These are phyloP conservation scores for Cytospora piceae DNA, from an alignment of 2,329 filamentous ascomycete genomes.

Conservation along the genomic window DNA sequence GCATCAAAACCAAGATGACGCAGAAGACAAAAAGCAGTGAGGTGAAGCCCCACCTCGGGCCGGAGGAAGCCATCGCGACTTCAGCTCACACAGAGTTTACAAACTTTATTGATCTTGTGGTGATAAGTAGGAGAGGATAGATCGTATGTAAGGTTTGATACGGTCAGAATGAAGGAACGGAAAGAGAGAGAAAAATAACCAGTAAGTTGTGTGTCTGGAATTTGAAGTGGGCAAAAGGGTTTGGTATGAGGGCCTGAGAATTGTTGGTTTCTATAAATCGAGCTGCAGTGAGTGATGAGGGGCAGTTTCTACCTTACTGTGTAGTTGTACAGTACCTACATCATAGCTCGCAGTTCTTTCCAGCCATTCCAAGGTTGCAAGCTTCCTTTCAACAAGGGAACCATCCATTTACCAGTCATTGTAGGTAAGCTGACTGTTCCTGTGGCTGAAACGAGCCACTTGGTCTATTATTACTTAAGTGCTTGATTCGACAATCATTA, in stretches of 20 bases:
- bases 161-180: no score
- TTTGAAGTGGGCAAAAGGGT: neutral
- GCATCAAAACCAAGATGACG: slow-evolving; percentile 60
- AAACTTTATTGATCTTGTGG: neutral
- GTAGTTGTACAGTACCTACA: neutral
- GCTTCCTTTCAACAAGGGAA: neutral
- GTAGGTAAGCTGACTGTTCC: slow-evolving; percentile 2
- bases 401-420: neutral
- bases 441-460: neutral
- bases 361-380: neutral
- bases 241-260: neutral
- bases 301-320: neutral
- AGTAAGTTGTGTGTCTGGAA: neutral
- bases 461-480: neutral
- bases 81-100: neutral
- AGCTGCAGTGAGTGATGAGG: neutral
- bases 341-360: neutral
- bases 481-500: neutral
- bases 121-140: neutral
- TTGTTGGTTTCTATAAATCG: neutral
- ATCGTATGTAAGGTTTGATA: neutral
- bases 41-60: slow-evolving; percentile 50
- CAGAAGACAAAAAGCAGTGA: slow-evolving; percentile 52
- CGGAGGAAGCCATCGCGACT: slow-evolving; percentile 51
- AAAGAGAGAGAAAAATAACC: neutral